Percentiles rank a stretch among this genome's conserved stretches.
phyloP scores from a whole-genome alignment of 1,284 basidiomycete species.

The Trichosporon sp. region DNA sequence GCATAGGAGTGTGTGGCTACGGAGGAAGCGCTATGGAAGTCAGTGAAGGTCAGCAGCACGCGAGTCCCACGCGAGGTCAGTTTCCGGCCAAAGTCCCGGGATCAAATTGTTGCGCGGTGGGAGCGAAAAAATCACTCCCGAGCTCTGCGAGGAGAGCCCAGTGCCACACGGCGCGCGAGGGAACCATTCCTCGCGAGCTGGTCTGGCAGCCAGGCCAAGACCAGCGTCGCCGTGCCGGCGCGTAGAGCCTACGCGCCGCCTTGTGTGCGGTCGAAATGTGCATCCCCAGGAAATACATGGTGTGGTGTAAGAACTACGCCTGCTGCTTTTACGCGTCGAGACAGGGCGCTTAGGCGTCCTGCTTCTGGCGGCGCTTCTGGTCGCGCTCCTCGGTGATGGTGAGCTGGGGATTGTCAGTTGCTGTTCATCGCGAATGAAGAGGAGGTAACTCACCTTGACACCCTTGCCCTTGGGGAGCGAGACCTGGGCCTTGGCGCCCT shows the following conservation, averaged over 20 bases:
- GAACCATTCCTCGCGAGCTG: conserved; percentile 5
- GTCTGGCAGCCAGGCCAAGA: not conserved
- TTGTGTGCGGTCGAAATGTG: conserved; percentile 6
- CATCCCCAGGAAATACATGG: conserved; percentile 7
- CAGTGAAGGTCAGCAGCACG: not conserved
- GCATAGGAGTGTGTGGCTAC: not conserved
- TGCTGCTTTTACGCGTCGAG: too few species aligned
- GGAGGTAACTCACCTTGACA: conserved; percentile 62
- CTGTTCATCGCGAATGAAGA: conserved; percentile 10
- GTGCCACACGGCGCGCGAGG: conserved; percentile 5
- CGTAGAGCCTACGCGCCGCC: not conserved
- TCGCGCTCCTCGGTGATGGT: conserved; percentile 49
- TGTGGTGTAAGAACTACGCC: conserved; percentile 6
- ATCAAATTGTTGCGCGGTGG: not conserved
- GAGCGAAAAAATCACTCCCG: conserved; percentile 5
- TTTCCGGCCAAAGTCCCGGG: not conserved
- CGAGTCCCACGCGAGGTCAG: not conserved
- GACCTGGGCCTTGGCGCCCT: conserved; percentile 92
- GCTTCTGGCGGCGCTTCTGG: conserved; percentile 31
- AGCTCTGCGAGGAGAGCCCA: not conserved
- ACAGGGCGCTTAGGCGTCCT: conserved; percentile 7
- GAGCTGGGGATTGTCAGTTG: conserved; percentile 32
- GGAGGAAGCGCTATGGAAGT: not conserved
- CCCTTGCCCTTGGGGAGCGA: conserved; percentile 98
- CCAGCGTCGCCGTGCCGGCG: conserved; percentile 2